Conservation (phyloP, 148 eudicot genomes). For the Vaccinium myrtillus region DNA sequence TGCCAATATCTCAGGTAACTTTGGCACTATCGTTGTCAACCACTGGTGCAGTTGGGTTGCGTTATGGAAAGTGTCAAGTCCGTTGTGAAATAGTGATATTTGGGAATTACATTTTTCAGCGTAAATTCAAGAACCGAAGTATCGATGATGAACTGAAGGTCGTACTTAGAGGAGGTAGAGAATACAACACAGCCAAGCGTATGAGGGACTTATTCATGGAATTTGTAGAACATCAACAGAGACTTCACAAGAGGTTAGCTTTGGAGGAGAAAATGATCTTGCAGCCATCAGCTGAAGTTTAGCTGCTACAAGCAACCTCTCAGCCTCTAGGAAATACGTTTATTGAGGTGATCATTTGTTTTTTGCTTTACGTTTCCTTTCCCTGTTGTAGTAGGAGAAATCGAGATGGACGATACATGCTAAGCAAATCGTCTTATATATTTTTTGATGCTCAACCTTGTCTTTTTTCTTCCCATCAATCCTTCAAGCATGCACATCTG, state of each 20-base stretch:
- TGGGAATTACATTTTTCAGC: background rate
- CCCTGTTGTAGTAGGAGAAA: background rate
- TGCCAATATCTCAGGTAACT: constrained; percentile 31
- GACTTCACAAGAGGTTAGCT: constrained; percentile 34
- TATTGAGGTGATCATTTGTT: background rate
- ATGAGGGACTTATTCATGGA: constrained; percentile 34
- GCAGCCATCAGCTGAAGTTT: constrained; percentile 12
- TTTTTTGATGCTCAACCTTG: background rate
- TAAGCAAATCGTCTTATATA: background rate
- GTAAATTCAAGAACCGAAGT: constrained; percentile 10
- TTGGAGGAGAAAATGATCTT: constrained; percentile 36
- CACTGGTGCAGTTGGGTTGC: background rate
- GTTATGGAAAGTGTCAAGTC: background rate
- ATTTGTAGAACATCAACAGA: constrained; percentile 34
- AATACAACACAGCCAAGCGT: constrained; percentile 37
- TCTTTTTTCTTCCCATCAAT: background rate
- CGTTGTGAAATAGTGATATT: background rate
- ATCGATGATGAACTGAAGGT: constrained; percentile 32
- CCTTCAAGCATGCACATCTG: background rate
- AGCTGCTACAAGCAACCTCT: constrained; percentile 1
- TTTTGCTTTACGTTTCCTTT: background rate
- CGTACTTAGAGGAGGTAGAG: constrained; percentile 39
- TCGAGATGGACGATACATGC: background rate
- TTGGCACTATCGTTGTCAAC: background rate
- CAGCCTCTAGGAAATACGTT: background rate